These are phyloP conservation scores for Strobilomyces confusus DNA, from an alignment of 768 basidiomycete genomes.

Conservation along the genomic window DNA sequence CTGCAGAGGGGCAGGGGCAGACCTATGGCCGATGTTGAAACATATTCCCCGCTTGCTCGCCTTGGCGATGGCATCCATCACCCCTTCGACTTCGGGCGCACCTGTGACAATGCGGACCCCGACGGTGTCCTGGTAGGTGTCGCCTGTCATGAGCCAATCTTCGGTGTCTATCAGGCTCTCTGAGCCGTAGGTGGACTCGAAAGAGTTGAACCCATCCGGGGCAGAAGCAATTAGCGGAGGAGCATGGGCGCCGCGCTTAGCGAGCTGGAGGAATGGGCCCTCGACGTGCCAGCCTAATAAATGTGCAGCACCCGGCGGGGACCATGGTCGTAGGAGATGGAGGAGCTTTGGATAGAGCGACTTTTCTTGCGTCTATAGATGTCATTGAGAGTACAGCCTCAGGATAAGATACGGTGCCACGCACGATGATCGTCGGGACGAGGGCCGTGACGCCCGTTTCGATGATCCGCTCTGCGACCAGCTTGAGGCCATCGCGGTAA, in stretches of 20 bases:
- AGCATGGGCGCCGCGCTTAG: constrained; percentile 83
- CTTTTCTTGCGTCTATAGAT: constrained; percentile 68
- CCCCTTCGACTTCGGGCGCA: constrained; percentile 84
- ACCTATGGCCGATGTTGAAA: constrained; percentile 92
- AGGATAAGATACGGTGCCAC: constrained; percentile 19
- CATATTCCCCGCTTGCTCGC: constrained; percentile 62
- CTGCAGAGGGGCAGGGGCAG: constrained; percentile 3
- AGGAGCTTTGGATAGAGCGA: constrained; percentile 70
- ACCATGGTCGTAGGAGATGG: constrained; percentile 62
- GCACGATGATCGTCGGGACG: constrained; percentile 69
- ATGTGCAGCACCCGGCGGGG: constrained; percentile 60
- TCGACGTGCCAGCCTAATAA: constrained; percentile 89
- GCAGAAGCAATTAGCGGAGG: constrained; percentile 62
- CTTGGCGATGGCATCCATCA: constrained; percentile 63
- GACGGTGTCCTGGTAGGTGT: constrained; percentile 25
- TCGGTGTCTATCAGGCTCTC: constrained; percentile 59
- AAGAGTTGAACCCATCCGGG: constrained; percentile 56
- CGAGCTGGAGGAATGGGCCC: constrained; percentile 80
- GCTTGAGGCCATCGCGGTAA: constrained; percentile 65
- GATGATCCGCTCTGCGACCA: constrained; percentile 70
- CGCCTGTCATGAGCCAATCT: constrained; percentile 60
- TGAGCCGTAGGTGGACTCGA: constrained; percentile 71
- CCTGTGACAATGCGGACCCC: constrained; percentile 80
- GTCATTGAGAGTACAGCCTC: background rate
- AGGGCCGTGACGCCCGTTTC: constrained; percentile 86